Conservation (phyloP, 306 rosid species). For the Malus sieversii region DNA sequence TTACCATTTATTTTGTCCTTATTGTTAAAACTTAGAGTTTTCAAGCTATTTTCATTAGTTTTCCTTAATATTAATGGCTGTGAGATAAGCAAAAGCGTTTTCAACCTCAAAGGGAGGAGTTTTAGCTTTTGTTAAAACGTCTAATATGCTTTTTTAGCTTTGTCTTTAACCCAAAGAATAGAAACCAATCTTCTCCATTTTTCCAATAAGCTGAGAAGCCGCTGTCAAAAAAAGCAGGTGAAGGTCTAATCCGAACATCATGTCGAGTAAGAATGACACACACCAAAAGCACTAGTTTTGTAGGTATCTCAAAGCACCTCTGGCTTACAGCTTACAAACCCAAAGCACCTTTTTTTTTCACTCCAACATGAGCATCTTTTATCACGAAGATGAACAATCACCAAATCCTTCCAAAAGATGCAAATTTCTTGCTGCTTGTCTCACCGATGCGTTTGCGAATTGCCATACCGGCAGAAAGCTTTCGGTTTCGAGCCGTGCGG, state of each 20-base stretch:
- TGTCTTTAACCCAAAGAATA: conserved; percentile 72
- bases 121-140: conserved; percentile 26
- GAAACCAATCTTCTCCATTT: conserved; percentile 29
- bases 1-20: too few relatives aligned
- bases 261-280: conserved; percentile 7
- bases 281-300: background rate
- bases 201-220: conserved; percentile 54
- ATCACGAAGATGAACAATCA: conserved; percentile 46
- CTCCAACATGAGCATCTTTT: conserved; percentile 56
- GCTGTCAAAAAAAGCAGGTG: conserved; percentile 35
- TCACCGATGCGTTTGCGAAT: conserved; percentile 53
- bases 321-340: background rate
- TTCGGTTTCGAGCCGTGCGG: conserved; percentile 39
- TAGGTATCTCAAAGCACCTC: conserved; percentile 13
- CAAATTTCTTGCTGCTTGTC: conserved; percentile 39
- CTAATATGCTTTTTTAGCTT: conserved; percentile 35
- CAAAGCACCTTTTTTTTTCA: background rate
- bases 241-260: conserved; percentile 31
- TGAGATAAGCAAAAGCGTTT: conserved; percentile 7
- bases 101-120: conserved; percentile 13
- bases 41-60: too few relatives aligned
- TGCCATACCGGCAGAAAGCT: conserved; percentile 36
- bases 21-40: too few relatives aligned
- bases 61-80: background rate
- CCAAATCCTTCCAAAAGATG: conserved; percentile 47